Percentiles rank a stretch among this genome's conserved stretches.
These are phyloP conservation scores for Gossypium ekmanianum DNA, from an alignment of 345 rosid species.

Conservation along the genomic window DNA sequence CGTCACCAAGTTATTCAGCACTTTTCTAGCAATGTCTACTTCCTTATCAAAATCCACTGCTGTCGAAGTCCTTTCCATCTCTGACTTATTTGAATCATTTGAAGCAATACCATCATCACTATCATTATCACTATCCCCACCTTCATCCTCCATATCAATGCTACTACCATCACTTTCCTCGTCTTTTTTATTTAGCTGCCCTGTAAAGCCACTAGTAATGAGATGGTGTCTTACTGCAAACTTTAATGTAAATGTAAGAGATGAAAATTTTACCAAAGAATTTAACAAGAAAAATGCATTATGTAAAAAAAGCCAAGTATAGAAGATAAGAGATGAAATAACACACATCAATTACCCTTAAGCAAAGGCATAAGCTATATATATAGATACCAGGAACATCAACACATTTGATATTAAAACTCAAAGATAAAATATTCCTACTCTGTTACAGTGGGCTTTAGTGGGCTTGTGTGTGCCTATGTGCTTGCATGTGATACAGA, in stretches of 20 bases:
- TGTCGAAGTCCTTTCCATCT: conserved; percentile 30
- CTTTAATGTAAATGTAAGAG: background rate
- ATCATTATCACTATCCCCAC: conserved; percentile 32
- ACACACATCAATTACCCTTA: background rate
- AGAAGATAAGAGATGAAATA: background rate
- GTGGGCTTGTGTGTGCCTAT: background rate
- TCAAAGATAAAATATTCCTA: background rate
- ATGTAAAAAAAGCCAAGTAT: background rate
- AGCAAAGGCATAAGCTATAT: background rate
- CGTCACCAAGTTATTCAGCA: conserved; percentile 55
- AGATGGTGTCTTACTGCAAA: background rate
- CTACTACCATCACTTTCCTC: conserved; percentile 50
- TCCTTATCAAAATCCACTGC: conserved; percentile 69
- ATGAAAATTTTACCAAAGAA: background rate
- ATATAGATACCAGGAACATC: background rate
- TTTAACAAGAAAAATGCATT: background rate
- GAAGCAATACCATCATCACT: conserved; percentile 27
- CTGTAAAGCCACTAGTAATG: conserved; percentile 35
- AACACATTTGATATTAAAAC: background rate
- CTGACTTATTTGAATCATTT: conserved; percentile 30
- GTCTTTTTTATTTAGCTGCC: conserved; percentile 37
- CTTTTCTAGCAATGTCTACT: conserved; percentile 69
- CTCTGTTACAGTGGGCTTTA: background rate
- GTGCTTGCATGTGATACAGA: background rate
- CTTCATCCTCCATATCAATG: conserved; percentile 58